Conservation (phyloP, 2,329 filamentous ascomycete species). For the Colletotrichum musicola region DNA sequence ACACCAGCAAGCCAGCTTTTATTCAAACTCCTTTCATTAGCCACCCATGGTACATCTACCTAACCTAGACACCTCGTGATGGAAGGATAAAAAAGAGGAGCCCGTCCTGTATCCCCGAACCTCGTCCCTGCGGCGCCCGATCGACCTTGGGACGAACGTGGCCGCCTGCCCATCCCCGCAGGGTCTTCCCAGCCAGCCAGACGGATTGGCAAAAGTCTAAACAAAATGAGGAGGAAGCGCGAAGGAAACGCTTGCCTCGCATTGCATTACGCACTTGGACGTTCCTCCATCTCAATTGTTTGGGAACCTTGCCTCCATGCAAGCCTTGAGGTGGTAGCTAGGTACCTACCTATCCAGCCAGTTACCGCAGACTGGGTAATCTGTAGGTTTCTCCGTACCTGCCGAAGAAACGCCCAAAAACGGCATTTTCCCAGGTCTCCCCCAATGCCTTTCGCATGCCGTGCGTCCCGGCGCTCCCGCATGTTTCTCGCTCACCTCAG, state of each 20-base stretch:
- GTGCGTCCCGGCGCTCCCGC: background rate
- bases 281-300: background rate
- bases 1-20: too few relatives aligned
- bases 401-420: too few relatives aligned
- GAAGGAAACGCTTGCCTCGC: background rate
- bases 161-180: background rate
- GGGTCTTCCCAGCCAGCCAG: constrained; percentile 6
- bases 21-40: too few relatives aligned
- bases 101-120: background rate
- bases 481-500: background rate
- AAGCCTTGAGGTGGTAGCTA: too few relatives aligned
- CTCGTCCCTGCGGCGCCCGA: background rate
- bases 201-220: constrained; percentile 9
- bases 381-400: too few relatives aligned
- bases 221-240: constrained; percentile 4
- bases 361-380: too few relatives aligned
- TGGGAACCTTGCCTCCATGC: too few relatives aligned
- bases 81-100: background rate
- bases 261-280: background rate
- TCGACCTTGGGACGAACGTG: constrained; percentile 24
- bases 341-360: too few relatives aligned
- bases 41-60: too few relatives aligned
- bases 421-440: too few relatives aligned
- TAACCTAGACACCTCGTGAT: background rate
- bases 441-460: background rate